phyloP scores from a whole-genome alignment of 768 basidiomycete genomes.

The Daedalea quercina region DNA sequence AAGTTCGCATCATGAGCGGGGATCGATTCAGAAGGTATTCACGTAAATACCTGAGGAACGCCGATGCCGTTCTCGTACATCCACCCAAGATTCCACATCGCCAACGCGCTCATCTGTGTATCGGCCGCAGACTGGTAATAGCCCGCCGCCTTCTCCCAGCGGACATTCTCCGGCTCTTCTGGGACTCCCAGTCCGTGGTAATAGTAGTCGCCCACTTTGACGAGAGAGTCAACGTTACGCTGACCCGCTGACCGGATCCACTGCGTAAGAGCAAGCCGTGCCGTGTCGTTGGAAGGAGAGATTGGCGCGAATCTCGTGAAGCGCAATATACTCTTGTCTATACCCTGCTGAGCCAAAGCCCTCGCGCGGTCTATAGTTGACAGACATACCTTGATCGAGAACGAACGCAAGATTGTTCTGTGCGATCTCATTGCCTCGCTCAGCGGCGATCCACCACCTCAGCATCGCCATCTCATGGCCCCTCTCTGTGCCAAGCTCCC shows the following conservation, averaged over 20 bases:
- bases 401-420: conserved; percentile 94
- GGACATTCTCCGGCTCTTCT: conserved; percentile 52
- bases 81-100: conserved; percentile 98
- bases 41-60: conserved; percentile 63
- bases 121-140: conserved; percentile 95
- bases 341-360: conserved; percentile 7
- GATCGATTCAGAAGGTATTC: background rate
- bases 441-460: conserved; percentile 93
- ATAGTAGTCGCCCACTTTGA: conserved; percentile 98
- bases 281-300: conserved; percentile 77
- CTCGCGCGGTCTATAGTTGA: too few relatives aligned
- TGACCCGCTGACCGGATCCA: conserved; percentile 95
- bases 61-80: conserved; percentile 98
- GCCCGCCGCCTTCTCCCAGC: conserved; percentile 85
- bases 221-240: conserved; percentile 91
- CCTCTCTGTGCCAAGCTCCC: conserved; percentile 62
- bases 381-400: conserved; percentile 74
- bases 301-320: conserved; percentile 62
- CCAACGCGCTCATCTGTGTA: conserved; percentile 86
- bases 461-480: conserved; percentile 82
- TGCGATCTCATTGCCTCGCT: conserved; percentile 85
- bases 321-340: conserved; percentile 67
- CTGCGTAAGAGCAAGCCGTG: conserved; percentile 78
- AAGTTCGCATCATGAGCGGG: background rate
- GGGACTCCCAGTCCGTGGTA: conserved; percentile 83